Evolutionary conservation across 1,284 basidiomycete genomes (phyloP).

Genomic region (Ceratobasidium sp.): DNA sequence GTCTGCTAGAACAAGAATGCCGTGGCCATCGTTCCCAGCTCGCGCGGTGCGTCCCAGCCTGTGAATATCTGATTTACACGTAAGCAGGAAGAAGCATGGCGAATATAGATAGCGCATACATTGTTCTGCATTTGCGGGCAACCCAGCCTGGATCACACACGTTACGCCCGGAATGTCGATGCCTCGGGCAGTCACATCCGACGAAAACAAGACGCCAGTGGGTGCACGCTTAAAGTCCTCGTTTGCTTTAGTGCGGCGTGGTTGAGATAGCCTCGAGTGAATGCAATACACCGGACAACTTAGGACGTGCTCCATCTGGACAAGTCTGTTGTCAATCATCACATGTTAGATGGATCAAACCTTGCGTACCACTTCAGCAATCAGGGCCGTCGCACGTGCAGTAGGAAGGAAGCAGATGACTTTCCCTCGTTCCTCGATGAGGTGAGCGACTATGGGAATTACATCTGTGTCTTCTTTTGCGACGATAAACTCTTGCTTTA

Average conservation of each 20-base stretch:
- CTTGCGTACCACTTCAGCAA: slow-evolving; percentile 63
- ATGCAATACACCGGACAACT: slow-evolving; percentile 60
- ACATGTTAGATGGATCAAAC: slow-evolving; percentile 6
- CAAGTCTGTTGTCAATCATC: slow-evolving; percentile 52
- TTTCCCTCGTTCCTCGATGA: slow-evolving; percentile 60
- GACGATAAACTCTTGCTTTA: slow-evolving; percentile 67
- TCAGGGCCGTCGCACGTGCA: slow-evolving; percentile 71
- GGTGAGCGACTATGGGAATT: slow-evolving; percentile 62
- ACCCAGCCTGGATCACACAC: slow-evolving; percentile 70
- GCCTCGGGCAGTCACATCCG: slow-evolving; percentile 65
- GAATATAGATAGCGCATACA: slow-evolving; percentile 52
- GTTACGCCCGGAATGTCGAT: slow-evolving; percentile 66
- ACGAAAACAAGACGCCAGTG: slow-evolving; percentile 63
- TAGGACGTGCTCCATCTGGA: slow-evolving; percentile 52
- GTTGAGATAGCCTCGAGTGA: slow-evolving; percentile 65
- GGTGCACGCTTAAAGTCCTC: slow-evolving; percentile 66
- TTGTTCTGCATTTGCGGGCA: slow-evolving; percentile 60
- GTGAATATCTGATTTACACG: slow-evolving; percentile 56
- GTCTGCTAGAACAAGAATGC: slow-evolving; percentile 71
- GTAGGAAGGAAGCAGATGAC: slow-evolving; percentile 78
- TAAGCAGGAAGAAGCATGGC: not conserved
- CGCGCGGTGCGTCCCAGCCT: slow-evolving; percentile 65
- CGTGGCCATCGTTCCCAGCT: slow-evolving; percentile 64
- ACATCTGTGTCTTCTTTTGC: slow-evolving; percentile 60
- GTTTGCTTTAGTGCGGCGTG: slow-evolving; percentile 63